Percentiles rank a stretch among this genome's conserved stretches.
phyloP scores from a whole-genome alignment of 1,139 yeast genomes.

The Saccharomyces hybrid region DNA sequence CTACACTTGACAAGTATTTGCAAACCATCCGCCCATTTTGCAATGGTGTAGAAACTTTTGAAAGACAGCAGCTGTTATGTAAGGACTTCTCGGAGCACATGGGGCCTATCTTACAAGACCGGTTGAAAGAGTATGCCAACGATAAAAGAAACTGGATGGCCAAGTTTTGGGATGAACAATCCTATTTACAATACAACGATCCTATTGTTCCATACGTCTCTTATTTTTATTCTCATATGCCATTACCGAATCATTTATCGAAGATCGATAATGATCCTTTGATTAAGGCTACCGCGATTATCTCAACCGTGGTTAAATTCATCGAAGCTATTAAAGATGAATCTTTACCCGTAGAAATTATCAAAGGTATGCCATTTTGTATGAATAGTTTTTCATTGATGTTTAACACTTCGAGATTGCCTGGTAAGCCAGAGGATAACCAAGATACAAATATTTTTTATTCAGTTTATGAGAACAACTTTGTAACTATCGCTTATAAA shows the following conservation, averaged over 20 bases:
- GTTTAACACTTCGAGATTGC: slow-evolving; percentile 87
- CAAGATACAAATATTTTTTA: slow-evolving; percentile 50
- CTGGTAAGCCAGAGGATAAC: slow-evolving; percentile 41
- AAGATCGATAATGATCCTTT: slow-evolving; percentile 62
- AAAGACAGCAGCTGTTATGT: slow-evolving; percentile 49
- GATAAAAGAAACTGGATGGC: slow-evolving; percentile 78
- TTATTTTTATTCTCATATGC: slow-evolving; percentile 82
- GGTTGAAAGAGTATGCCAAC: slow-evolving; percentile 56
- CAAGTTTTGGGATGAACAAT: slow-evolving; percentile 91
- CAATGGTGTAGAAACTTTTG: slow-evolving; percentile 45
- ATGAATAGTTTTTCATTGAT: slow-evolving; percentile 89
- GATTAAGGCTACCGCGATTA: slow-evolving; percentile 62
- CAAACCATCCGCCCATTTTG: slow-evolving; percentile 65
- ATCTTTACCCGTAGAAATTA: slow-evolving; percentile 64
- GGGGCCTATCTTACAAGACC: slow-evolving; percentile 62
- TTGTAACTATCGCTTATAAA: slow-evolving; percentile 64
- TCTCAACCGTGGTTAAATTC: slow-evolving; percentile 49
- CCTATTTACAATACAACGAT: slow-evolving; percentile 84
- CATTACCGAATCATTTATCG: slow-evolving; percentile 41
- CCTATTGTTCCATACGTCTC: slow-evolving; percentile 93
- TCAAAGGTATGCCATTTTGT: slow-evolving; percentile 77
- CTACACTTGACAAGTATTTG: slow-evolving; percentile 65
- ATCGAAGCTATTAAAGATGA: slow-evolving; percentile 50
- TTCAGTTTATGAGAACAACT: slow-evolving; percentile 53
- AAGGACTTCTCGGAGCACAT: slow-evolving; percentile 58